Percentiles rank a stretch among this genome's conserved stretches.
phyloP scores from a whole-genome alignment of 202 grass and related monocot species.

The Saccharum hybrid region DNA sequence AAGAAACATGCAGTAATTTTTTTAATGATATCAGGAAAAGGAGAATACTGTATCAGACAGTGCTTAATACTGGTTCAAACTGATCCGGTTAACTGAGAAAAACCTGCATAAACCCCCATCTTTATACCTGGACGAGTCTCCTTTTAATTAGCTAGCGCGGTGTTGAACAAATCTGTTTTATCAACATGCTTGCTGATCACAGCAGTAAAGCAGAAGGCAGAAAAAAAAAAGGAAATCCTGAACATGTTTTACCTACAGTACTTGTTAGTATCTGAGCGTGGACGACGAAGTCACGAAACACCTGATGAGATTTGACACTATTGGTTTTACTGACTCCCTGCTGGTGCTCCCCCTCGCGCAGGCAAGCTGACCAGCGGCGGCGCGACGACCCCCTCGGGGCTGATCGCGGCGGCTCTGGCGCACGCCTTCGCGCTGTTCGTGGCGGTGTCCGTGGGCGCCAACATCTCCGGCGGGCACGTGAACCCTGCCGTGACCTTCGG shows the following conservation, averaged over 20 bases:
- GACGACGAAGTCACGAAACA: not conserved
- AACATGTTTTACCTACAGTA: not conserved
- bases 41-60: no score
- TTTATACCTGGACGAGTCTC: no score
- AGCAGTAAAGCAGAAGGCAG: not conserved
- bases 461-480: no score
- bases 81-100: not conserved
- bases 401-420: constrained; percentile 68
- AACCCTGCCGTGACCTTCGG: no score
- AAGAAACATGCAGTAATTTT: not conserved
- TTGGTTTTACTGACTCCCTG: not conserved
- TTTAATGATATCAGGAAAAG: not conserved
- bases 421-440: constrained; percentile 89
- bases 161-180: no score
- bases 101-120: no score
- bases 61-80: not conserved
- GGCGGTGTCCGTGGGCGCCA: no score
- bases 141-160: no score
- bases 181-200: no score
- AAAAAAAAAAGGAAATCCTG: not conserved
- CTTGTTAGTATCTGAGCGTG: not conserved
- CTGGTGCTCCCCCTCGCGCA: constrained; percentile 11
- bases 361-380: constrained; percentile 66
- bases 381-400: constrained; percentile 40
- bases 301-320: constrained; percentile 5